phyloP scores from a whole-genome alignment of 345 rosid genomes.

The Arabidopsis thaliana region TAIR10.1 NC_003074.8:19504001-19504500 shows the following conservation, averaged over 20 bases:
- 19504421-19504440: slow-evolving; percentile 78
- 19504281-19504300: slow-evolving; percentile 94
- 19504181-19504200: neutral
- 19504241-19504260: slow-evolving; percentile 94
- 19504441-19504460: slow-evolving; percentile 81
- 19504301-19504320: slow-evolving; percentile 77
- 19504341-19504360: neutral
- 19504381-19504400: neutral
- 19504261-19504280: slow-evolving; percentile 81
- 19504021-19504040: neutral
- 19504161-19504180: neutral
- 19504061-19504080: neutral
- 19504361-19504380: neutral
- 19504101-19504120: neutral
- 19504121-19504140: neutral
- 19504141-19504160: neutral
- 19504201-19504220: neutral
- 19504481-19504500: slow-evolving; percentile 91
- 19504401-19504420: slow-evolving; percentile 47
- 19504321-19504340: slow-evolving; percentile 44
- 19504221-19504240: slow-evolving; percentile 57
- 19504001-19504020: neutral
- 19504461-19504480: slow-evolving; percentile 93
- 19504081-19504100: neutral
- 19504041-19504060: neutral